Evolutionary conservation across 1,284 basidiomycete species (phyloP), one percentile per base, ranked within the genome.

Genomic region (Singerocomus rubriflavus): DNA sequence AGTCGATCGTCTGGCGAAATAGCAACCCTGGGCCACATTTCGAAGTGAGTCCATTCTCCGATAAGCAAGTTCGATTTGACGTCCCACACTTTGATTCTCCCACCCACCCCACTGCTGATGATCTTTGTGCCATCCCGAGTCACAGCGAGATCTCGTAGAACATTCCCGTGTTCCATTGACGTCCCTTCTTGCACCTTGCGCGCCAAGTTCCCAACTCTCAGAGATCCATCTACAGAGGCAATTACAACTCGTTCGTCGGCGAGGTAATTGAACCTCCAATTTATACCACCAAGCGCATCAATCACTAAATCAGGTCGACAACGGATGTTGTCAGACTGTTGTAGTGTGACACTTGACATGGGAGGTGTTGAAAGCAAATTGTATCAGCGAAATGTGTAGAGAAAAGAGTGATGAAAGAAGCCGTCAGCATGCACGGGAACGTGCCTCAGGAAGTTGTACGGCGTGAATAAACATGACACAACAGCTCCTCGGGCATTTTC

Each of bases 1-100:
- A 44, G n/a, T 17, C 10, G 40, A 32, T 29, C 55, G n/a, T 50
- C 39, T 2, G 45, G 42, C 3, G 55, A 50, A 17, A 57, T 34
- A 7, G 45, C 25, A 11, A 54, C 1, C 2, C 0, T 0, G 7
- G 30, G 11, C 21, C 21, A 21, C 21, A 21, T 21, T 4, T 21
- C 21, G 21, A 21, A 6, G 35, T 36, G 35, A 36, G 6, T 36
- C 35, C 35, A 17, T 21, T 36, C 16, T 36, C 6, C 12, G 35
- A 36, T 16, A 21, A 36, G 10, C 5, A 8, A 3, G 35, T 21
- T 16, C n/a, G 21, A 21, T 21, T 21, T 21, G 21, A 21, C 21
- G 21, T 21, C 21, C 21, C 21, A 21, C 21, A 21, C 5, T 17
- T 12, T 36, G 17, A 36, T 36, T 17, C 9, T 26, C 13, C 26